Evolutionary conservation across 1,139 yeast species (phyloP), one percentile per base, ranked within the genome.

Genomic region (Scheffersomyces segobiensis): DNA sequence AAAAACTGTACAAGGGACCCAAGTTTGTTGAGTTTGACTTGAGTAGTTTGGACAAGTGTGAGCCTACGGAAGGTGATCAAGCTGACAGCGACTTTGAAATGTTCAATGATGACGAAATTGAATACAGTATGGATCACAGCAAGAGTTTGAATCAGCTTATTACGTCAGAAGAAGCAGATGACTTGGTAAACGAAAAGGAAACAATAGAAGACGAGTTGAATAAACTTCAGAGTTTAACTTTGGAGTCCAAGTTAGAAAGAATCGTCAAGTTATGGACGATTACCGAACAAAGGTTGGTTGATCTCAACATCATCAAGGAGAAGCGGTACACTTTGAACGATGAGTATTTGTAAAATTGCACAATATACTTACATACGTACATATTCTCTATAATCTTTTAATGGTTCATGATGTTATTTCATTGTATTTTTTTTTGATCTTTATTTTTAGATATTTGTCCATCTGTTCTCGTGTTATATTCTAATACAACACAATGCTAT

Each of bases 231-330:
- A 71, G 68, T 22, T 60, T 75, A 19, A 66, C 74, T 10, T 65
- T 76, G 48, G 79, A 83, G 59, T 82, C 88, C 4, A 85, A 80
- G 60, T 70, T 88, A 56, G 86, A 84, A 60, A 79, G 83, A 57
- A 73, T 87, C 53, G 77, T 87, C 57, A 85, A 85, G 68, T 68
- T 88, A 54, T 85, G 90, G 87, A 76, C 83, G 1, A 83, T 88
- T 74, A 82, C 87, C 5, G 90, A 85, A 65, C 85, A 84, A 65
- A 74, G 82, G 62, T 69, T 83, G 57, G 73, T 76, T 53, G 76
- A 74, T 56, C 71, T 77, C 61, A 77, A 79, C 59, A 67, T 78
- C 42, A 75, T 61, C 66, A 75, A 56, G 57, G 77, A 65, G 64
- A 81, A 65, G 70, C 70, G 70, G 26, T 68, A 65, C 56, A 52